Base-by-base conservation (phyloP, 2,329 filamentous ascomycete genomes). In the Fusarium domesticum region DNA sequence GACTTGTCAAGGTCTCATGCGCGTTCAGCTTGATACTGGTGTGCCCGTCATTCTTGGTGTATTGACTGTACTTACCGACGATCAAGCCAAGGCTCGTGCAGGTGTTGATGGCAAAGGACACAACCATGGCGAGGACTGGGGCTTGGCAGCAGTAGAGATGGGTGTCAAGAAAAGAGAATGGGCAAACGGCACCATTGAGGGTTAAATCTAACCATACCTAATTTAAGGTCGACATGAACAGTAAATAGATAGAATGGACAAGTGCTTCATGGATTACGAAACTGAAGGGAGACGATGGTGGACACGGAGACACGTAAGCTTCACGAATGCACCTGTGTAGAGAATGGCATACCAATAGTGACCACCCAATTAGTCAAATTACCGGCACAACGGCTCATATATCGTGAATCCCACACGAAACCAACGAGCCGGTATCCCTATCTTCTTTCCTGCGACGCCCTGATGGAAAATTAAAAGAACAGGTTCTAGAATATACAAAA, bases 121-220 rank as follows among this genome's bases (percentile, higher is more conserved):
- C 67, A 97, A 97, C 70, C 92, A 98, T 70, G 93, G 93, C 19
- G 86, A 93, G 71, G 92, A 97, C 68, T 98, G 93, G 93, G 93
- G 93, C 4, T 77, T 82, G 58, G 93, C 92, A 16, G 93, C 93
- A 6, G 93, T 98, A 25, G 93, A 98, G 76, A 78, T 98, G 74
- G 91, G 87, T 6, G 79, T 87, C 15, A 97, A 96, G 83, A 82
- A 87, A 64, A 86, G 76, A 68, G 84, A 83, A 39, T 97, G 91
- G 92, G 79, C 81, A 3, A 80, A 84, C 51, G 91, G 91, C 35
- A 76, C 73, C 62, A 72, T 81, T 42, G 75, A 77, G 47, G 67
- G 67, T 25, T 70, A 58, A 45, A 42, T 11, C 37, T 14, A 44
- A n/a, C 23, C 32, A 34, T 40, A 31, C 34, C 25, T n/a, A 16